Conservation (phyloP, 2,329 filamentous ascomycete genomes). For the Sporothrix pallida region DNA sequence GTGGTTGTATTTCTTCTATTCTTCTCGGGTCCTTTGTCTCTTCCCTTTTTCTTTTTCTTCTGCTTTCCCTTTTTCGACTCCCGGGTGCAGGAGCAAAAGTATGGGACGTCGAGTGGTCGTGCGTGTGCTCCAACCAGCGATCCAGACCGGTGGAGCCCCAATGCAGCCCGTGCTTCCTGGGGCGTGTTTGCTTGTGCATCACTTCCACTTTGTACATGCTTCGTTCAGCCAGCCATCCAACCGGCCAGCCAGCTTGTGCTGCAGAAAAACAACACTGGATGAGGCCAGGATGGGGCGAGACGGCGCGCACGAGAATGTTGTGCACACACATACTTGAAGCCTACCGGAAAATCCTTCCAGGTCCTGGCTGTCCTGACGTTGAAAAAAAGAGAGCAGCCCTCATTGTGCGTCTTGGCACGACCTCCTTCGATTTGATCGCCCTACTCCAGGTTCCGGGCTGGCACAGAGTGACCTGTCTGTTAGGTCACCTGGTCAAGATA, state of each 20-base stretch:
- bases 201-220: background rate
- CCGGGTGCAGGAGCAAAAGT: background rate
- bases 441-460: background rate
- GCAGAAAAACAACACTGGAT: background rate
- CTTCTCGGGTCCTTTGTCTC: background rate
- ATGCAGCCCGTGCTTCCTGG: slow-evolving; percentile 4
- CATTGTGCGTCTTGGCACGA: background rate
- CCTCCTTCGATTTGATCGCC: slow-evolving; percentile 14
- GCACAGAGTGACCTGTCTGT: background rate
- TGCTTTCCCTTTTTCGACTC: background rate
- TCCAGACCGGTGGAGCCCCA: background rate
- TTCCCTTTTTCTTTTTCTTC: background rate
- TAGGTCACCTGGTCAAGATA: background rate
- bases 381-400: background rate
- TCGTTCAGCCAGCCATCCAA: background rate
- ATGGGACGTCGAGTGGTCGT: slow-evolving; percentile 12
- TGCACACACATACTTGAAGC: slow-evolving; percentile 8
- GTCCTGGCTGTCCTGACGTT: background rate
- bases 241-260: background rate
- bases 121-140: slow-evolving; percentile 9
- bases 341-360: background rate
- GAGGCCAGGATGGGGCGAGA: background rate
- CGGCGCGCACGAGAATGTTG: slow-evolving; percentile 10
- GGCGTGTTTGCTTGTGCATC: background rate
- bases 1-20: background rate